phyloP scores from a whole-genome alignment of 2,329 filamentous ascomycete genomes.

The Paraphaeosphaeria sporulosa region DNA sequence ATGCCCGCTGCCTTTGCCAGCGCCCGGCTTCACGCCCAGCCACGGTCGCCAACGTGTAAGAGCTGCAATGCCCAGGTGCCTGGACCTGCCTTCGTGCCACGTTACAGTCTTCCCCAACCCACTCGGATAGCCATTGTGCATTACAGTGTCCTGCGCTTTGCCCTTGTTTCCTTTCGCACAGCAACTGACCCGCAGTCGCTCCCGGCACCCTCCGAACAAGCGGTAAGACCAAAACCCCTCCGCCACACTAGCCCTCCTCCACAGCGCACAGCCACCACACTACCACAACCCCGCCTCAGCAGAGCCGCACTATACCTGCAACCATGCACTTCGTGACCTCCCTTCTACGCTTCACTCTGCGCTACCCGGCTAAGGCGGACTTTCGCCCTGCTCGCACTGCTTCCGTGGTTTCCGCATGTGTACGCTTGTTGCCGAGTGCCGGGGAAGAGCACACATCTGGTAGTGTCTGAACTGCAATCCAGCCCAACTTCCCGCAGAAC shows the following conservation, averaged over 20 bases:
- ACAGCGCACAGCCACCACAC: constrained; percentile 26
- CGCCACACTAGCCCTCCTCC: not conserved
- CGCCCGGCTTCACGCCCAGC: not conserved
- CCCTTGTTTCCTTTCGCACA: not conserved
- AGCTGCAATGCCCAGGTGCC: not conserved
- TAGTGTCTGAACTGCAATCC: too few relatives aligned
- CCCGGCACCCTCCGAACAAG: constrained; percentile 29
- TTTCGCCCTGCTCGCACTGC: not conserved
- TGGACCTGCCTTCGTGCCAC: too few relatives aligned
- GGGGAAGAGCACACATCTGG: too few relatives aligned
- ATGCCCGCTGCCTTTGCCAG: not conserved
- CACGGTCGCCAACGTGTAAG: not conserved
- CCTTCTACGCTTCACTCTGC: not conserved
- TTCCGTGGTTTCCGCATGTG: not conserved
- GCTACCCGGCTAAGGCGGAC: constrained; percentile 1
- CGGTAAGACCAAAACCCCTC: constrained; percentile 18
- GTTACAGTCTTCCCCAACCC: too few relatives aligned
- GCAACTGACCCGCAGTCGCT: not conserved
- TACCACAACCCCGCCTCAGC: constrained; percentile 16
- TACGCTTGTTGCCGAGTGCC: not conserved
- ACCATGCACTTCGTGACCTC: not conserved
- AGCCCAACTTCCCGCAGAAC: too few relatives aligned
- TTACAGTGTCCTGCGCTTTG: not conserved
- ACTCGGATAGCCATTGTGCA: too few relatives aligned
- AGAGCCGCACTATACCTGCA: constrained; percentile 17